A percentile compares a stretch with the other conserved stretches of the same genome.
Conservation (phyloP, 768 basidiomycete genomes). For the Auriscalpium microsporum region DNA sequence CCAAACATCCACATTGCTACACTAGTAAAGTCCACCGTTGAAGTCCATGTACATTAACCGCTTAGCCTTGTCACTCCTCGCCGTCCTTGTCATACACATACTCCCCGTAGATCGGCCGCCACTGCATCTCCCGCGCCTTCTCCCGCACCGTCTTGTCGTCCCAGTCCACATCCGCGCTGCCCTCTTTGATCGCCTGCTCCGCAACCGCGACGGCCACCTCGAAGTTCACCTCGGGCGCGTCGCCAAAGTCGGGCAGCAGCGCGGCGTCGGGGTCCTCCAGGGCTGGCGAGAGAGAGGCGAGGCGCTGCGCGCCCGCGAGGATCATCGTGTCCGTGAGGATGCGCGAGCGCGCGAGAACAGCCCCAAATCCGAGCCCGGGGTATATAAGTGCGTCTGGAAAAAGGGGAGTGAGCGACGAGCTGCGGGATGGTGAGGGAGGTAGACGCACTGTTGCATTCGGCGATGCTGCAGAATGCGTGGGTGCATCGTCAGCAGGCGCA, state of each 20-base stretch:
- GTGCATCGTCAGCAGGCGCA: neutral
- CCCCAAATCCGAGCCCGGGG: conserved; percentile 73
- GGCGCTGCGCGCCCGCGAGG: conserved; percentile 65
- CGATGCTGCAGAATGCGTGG: conserved; percentile 37
- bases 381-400: conserved; percentile 58
- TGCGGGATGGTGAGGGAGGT: too few relatives aligned
- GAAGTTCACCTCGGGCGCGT: conserved; percentile 66
- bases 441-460: conserved; percentile 56
- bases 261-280: conserved; percentile 60
- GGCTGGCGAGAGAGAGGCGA: conserved; percentile 72
- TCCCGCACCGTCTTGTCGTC: conserved; percentile 46
- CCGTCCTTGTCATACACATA: conserved; percentile 59
- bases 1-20: too few relatives aligned
- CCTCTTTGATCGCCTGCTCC: conserved; percentile 69
- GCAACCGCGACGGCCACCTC: conserved; percentile 80
- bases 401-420: neutral
- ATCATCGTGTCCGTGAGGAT: conserved; percentile 81
- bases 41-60: too few relatives aligned
- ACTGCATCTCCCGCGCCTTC: conserved; percentile 41
- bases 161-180: conserved; percentile 53
- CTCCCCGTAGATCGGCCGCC: conserved; percentile 58
- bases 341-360: conserved; percentile 60
- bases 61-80: conserved; percentile 7
- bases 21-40: too few relatives aligned
- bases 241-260: conserved; percentile 68